A percentile compares a stretch with the other conserved stretches of the same genome.
phyloP scores from a whole-genome alignment of 768 basidiomycete species.

The Gloeopeniophorella convolvens region DNA sequence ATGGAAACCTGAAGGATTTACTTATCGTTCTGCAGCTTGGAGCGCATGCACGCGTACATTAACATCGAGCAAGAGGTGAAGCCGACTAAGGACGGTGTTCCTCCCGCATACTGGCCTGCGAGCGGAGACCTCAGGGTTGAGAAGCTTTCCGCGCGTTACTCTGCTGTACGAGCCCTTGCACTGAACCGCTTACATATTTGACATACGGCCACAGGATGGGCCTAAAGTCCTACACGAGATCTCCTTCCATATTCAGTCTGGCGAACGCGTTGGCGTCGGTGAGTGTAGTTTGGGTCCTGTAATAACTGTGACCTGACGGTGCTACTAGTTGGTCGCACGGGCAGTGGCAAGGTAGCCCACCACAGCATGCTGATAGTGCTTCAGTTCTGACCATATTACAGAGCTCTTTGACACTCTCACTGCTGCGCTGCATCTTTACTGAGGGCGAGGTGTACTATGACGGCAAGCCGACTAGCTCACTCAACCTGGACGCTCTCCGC shows the following conservation, averaged over 20 bases:
- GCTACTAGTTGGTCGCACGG: conserved; percentile 35
- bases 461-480: conserved; percentile 34
- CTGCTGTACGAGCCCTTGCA: conserved; percentile 23
- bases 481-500: conserved; percentile 48
- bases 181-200: too few relatives aligned
- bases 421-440: conserved; percentile 48
- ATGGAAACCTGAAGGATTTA: background rate
- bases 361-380: too few relatives aligned
- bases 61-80: conserved; percentile 50
- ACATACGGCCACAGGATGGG: conserved; percentile 40
- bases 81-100: conserved; percentile 35
- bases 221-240: conserved; percentile 50
- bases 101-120: conserved; percentile 61
- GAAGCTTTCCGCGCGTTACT: conserved; percentile 45
- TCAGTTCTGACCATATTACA: too few relatives aligned
- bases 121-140: conserved; percentile 48
- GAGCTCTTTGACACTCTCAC: conserved; percentile 43
- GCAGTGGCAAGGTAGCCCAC: too few relatives aligned
- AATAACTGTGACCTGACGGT: background rate
- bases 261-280: conserved; percentile 52
- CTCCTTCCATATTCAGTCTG: conserved; percentile 48
- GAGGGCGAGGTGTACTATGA: conserved; percentile 46
- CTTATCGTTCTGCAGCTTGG: conserved; percentile 28
- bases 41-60: conserved; percentile 50
- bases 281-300: conserved; percentile 10